Conservation (phyloP, 306 rosid genomes). For the Vicia faba region DNA sequence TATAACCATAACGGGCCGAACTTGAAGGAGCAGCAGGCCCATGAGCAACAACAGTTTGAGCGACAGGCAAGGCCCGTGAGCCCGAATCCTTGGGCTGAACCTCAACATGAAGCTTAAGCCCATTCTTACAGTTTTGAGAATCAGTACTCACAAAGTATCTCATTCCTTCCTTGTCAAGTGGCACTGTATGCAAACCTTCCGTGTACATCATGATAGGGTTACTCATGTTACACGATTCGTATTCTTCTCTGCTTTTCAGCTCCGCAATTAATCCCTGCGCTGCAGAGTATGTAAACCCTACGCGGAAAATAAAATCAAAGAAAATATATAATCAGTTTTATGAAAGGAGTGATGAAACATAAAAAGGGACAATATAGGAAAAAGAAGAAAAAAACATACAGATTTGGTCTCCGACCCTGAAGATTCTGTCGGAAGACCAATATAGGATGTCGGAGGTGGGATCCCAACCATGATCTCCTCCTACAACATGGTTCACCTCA, state of each 20-base stretch:
- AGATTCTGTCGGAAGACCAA: conserved; percentile 64
- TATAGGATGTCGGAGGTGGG: conserved; percentile 53
- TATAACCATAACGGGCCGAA: conserved; percentile 36
- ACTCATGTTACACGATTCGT: conserved; percentile 65
- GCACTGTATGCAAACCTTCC: conserved; percentile 64
- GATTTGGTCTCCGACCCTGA: conserved; percentile 73
- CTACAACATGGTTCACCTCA: conserved; percentile 71
- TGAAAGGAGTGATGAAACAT: background rate
- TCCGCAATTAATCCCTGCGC: conserved; percentile 59
- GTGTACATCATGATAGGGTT: conserved; percentile 68
- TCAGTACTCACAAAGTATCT: conserved; percentile 72
- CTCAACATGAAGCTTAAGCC: conserved; percentile 65
- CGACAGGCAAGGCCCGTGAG: background rate
- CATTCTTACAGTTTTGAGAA: conserved; percentile 57
- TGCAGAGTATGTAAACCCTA: conserved; percentile 80
- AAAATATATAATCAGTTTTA: background rate
- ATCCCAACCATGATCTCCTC: conserved; percentile 92
- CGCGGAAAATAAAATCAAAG: background rate
- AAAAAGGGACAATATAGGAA: too few relatives aligned
- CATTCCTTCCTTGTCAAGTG: conserved; percentile 65
- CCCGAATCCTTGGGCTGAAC: conserved; percentile 49
- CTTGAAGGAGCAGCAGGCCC: conserved; percentile 60
- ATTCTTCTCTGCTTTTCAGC: conserved; percentile 63
- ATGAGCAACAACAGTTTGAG: conserved; percentile 34
- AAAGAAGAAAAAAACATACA: conserved; percentile 51